phyloP scores from a whole-genome alignment of 805 yeast species.

The Brettanomyces anomalus region DNA sequence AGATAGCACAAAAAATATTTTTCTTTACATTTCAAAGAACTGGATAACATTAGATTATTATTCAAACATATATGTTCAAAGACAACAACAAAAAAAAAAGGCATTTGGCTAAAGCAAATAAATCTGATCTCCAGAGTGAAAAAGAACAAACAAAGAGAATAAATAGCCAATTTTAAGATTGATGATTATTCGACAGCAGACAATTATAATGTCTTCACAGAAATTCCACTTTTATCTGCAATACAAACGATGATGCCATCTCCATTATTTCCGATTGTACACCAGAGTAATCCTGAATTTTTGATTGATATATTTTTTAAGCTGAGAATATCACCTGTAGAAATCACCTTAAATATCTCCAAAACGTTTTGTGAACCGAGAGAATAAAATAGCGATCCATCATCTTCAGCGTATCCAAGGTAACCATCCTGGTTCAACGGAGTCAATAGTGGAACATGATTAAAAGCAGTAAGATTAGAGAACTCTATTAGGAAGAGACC shows the following conservation, averaged over 20 bases:
- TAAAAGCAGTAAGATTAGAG: conserved; percentile 11
- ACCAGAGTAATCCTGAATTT: conserved; percentile 5
- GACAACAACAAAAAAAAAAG: too few species aligned
- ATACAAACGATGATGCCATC: conserved; percentile 8
- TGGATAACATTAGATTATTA: too few species aligned
- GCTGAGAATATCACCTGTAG: conserved; percentile 14
- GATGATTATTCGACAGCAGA: too few species aligned
- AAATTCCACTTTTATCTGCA: conserved; percentile 10
- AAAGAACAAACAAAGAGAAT: too few species aligned
- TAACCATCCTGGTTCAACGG: background rate
- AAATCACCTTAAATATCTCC: conserved; percentile 11
- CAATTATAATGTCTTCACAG: conserved; percentile 6
- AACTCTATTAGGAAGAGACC: conserved; percentile 15
- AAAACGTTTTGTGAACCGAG: conserved; percentile 4
- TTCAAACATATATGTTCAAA: too few species aligned
- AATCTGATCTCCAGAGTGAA: too few species aligned
- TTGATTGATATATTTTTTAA: conserved; percentile 8
- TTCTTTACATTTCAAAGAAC: too few species aligned
- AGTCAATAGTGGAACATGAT: conserved; percentile 10
- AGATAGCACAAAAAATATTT: too few species aligned
- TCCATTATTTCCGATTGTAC: conserved; percentile 16
- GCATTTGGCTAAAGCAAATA: too few species aligned
- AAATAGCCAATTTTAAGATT: too few species aligned
- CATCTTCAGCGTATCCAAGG: conserved; percentile 13
- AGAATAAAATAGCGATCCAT: conserved; percentile 13